Evolutionary conservation across 164 flowering plant species (phyloP), one percentile per base, ranked within the genome.

Genomic region (Magnolia changhungtana): DNA sequence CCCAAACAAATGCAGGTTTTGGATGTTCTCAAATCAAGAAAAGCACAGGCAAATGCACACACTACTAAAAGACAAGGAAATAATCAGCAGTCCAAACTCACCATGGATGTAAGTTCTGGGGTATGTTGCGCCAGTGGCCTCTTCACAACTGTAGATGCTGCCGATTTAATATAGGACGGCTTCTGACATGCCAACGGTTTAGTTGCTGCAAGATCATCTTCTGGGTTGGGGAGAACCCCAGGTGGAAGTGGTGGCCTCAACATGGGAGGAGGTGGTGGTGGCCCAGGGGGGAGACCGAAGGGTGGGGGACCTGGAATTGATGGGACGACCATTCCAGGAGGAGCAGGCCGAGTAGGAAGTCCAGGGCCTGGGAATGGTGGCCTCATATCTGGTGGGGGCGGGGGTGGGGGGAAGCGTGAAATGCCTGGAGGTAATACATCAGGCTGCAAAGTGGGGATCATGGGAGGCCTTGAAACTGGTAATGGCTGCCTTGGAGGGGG

Each of bases 101-200:
- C 99, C 99, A 96, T 96, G 67, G 99, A 83, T 61, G 99, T 96
- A 69, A 96, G 97, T 75, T 92, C 98, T 20, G 99, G 99, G n/a
- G 95, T 94, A 84, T 96, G 99, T 83, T 96, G 99, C 61, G 99
- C 99, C 27, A 96, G 88, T 61, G 98, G 99, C 84, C 98, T 89
- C 89, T 90, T 96, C 71, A 96, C 96, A 81, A 96, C 99, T 67
- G 99, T 96, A 14, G 98, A 86, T 72, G 95, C 98, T 63, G 99
- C 99, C 72, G 99, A 94, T 79, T 96, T 96, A 18, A 96, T 86
- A 83, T 92, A 94, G 13, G 98, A 94, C 75, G 97, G 98, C 85
- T 92, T 96, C 75, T 81, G 97, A 64, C 90, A 88, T 10, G 72
- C 88, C 18, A 79, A 65, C 52, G 83, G 87, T 79, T 83, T 83